Evolutionary conservation across 495 filamentous ascomycete genomes (phyloP).

Genomic region (Niebla homalea): DNA sequence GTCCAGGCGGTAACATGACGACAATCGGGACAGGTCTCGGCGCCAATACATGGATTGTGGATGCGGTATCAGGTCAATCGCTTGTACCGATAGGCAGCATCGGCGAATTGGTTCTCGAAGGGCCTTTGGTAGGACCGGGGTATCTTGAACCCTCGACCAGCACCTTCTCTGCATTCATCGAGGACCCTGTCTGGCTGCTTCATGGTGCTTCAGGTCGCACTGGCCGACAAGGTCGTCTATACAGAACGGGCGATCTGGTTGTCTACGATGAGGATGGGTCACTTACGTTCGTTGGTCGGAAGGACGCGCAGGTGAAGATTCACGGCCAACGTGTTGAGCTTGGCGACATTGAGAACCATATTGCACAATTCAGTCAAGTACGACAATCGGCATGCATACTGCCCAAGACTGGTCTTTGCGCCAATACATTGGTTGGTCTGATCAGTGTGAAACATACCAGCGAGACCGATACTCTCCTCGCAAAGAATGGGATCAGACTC

Average conservation of each 20-base stretch:
- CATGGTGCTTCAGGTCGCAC: background rate
- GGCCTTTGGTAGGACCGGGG: slow-evolving; percentile 17
- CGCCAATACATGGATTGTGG: slow-evolving; percentile 25
- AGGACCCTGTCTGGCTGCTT: background rate
- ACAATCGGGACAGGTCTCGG: slow-evolving; percentile 8
- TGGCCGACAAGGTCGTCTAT: slow-evolving; percentile 27
- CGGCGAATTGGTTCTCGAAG: slow-evolving; percentile 30
- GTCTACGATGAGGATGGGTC: slow-evolving; percentile 24
- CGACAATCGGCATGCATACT: no score
- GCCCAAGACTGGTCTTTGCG: no score
- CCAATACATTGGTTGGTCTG: no score
- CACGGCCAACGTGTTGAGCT: slow-evolving; percentile 38
- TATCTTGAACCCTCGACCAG: slow-evolving; percentile 22
- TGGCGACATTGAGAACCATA: slow-evolving; percentile 35
- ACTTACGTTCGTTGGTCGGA: slow-evolving; percentile 31
- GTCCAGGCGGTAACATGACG: background rate
- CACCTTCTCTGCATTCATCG: slow-evolving; percentile 13
- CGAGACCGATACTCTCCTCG: no score
- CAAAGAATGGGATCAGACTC: no score
- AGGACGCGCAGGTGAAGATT: slow-evolving; percentile 38
- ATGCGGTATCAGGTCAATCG: slow-evolving; percentile 22
- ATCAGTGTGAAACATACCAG: no score
- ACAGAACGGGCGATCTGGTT: slow-evolving; percentile 35
- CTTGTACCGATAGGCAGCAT: slow-evolving; percentile 30
- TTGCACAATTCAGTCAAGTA: no score